Conservation (phyloP, 2,329 filamentous ascomycete species). For the Botrytis hyacinthi region DNA sequence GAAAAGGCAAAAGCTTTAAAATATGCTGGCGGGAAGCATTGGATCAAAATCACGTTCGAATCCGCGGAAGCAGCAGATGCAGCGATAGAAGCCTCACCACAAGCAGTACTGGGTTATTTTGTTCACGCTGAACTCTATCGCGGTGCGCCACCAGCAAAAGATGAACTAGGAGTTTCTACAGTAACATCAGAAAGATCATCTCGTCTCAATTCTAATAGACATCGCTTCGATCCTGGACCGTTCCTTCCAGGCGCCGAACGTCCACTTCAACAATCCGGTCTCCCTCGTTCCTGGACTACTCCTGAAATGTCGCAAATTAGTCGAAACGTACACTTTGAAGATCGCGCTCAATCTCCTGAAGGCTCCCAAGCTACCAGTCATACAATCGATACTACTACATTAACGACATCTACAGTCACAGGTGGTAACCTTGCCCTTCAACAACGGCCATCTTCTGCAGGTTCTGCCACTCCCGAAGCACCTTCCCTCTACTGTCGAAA, state of each 20-base stretch:
- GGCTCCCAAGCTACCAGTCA: constrained; percentile 45
- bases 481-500: constrained; percentile 51
- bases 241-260: constrained; percentile 21
- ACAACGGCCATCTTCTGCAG: constrained; percentile 42
- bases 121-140: constrained; percentile 71
- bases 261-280: constrained; percentile 25
- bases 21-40: constrained; percentile 82
- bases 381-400: constrained; percentile 57
- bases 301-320: constrained; percentile 34
- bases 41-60: constrained; percentile 86
- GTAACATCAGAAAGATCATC: constrained; percentile 17
- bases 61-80: constrained; percentile 68
- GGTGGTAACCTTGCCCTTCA: constrained; percentile 22
- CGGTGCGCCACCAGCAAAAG: constrained; percentile 60
- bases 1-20: constrained; percentile 78
- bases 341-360: constrained; percentile 32
- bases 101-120: constrained; percentile 67
- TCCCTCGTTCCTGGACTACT: constrained; percentile 34
- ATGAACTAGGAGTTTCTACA: constrained; percentile 46
- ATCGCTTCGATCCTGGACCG: constrained; percentile 23
- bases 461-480: constrained; percentile 31
- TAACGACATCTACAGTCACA: constrained; percentile 39
- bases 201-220: constrained; percentile 20
- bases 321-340: constrained; percentile 27
- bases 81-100: constrained; percentile 67